phyloP scores from a whole-genome alignment of 768 basidiomycete species.

The Tephrocybe sp. region DNA sequence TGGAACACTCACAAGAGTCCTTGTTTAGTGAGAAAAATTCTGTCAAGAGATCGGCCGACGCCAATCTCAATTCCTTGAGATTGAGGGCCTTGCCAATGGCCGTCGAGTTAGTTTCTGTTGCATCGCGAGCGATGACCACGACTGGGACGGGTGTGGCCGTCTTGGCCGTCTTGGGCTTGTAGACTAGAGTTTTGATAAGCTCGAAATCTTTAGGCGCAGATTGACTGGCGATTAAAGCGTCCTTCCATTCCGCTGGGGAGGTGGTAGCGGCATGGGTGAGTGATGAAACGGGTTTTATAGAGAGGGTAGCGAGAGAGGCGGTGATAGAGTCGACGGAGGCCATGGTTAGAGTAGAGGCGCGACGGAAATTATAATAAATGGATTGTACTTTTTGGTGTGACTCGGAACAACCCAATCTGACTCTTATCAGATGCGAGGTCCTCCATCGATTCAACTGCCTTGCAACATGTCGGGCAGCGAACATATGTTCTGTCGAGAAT shows the following conservation, averaged over 20 bases:
- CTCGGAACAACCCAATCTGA: slow-evolving; percentile 35
- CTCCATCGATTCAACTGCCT: slow-evolving; percentile 28
- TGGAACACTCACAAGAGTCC: slow-evolving; percentile 70
- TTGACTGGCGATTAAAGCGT: slow-evolving; percentile 53
- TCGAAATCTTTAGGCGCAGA: slow-evolving; percentile 59
- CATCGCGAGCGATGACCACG: slow-evolving; percentile 81
- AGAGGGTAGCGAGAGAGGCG: slow-evolving; percentile 46
- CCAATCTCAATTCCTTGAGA: slow-evolving; percentile 85
- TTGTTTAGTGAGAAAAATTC: slow-evolving; percentile 86
- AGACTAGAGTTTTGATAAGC: slow-evolving; percentile 85
- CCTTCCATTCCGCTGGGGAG: slow-evolving; percentile 77
- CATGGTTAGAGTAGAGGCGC: slow-evolving; percentile 23
- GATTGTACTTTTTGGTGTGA: slow-evolving; percentile 26
- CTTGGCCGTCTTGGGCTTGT: slow-evolving; percentile 97
- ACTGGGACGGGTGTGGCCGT: slow-evolving; percentile 80
- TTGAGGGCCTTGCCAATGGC: slow-evolving; percentile 76
- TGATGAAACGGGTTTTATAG: slow-evolving; percentile 50
- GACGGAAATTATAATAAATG: slow-evolving; percentile 15
- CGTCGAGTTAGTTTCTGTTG: slow-evolving; percentile 77
- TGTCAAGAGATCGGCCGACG: slow-evolving; percentile 79
- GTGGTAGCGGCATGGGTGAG: slow-evolving; percentile 60
- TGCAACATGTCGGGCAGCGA: slow-evolving; percentile 26
- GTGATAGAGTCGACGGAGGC: slow-evolving; percentile 35
- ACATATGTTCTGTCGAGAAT: slow-evolving; percentile 25
- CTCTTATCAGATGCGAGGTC: slow-evolving; percentile 31